Percentiles rank a stretch among this genome's conserved stretches.
These are phyloP conservation scores for Spathaspora arborariae DNA, from an alignment of 805 yeast species.

Conservation along the genomic window DNA sequence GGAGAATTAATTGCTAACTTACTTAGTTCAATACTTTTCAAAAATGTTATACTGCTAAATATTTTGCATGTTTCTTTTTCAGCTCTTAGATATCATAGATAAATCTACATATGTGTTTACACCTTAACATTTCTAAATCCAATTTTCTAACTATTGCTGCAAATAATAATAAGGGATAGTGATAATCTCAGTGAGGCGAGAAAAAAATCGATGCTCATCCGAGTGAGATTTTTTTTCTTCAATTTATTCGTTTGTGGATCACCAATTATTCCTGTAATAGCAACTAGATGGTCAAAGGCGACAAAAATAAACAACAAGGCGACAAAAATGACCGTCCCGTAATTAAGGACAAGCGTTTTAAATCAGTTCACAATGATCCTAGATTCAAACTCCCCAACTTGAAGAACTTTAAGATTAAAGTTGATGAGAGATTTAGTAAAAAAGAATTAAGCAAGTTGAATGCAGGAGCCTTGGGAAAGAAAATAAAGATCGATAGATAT, in stretches of 20 bases:
- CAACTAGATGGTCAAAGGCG: not conserved
- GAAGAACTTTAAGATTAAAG: conserved; percentile 66
- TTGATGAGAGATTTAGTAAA: conserved; percentile 80
- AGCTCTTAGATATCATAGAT: too few species aligned
- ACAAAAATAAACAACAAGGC: not conserved
- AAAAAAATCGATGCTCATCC: too few species aligned
- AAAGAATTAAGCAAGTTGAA: conserved; percentile 53
- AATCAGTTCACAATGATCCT: conserved; percentile 80
- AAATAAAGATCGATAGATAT: conserved; percentile 74
- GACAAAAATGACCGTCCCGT: conserved; percentile 21
- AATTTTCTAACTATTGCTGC: too few species aligned
- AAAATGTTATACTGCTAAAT: too few species aligned
- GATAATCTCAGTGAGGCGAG: too few species aligned
- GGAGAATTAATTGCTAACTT: too few species aligned
- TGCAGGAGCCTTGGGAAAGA: conserved; percentile 45
- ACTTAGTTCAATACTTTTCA: too few species aligned
- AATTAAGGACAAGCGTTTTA: conserved; percentile 71
- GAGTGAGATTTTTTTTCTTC: not conserved
- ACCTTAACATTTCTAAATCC: too few species aligned
- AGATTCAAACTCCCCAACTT: conserved; percentile 73
- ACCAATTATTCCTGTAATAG: not conserved
- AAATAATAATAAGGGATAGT: not conserved
- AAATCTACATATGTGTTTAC: too few species aligned
- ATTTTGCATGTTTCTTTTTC: too few species aligned
- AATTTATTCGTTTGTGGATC: not conserved